phyloP scores from a whole-genome alignment of 2,329 filamentous ascomycete species.

The Sordariomycetes sp. region DNA sequence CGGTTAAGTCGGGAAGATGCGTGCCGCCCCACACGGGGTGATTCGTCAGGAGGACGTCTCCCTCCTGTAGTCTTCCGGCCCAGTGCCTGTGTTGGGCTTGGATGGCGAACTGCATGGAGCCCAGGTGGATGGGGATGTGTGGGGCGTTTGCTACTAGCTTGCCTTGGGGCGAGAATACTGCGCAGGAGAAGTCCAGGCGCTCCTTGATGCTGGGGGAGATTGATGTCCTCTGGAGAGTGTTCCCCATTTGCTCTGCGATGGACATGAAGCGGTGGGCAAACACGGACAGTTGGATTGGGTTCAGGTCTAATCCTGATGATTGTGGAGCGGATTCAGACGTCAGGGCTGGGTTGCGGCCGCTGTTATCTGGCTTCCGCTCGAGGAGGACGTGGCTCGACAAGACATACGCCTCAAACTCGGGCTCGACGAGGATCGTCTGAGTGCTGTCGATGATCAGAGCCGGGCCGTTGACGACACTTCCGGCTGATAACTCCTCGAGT shows the following conservation, averaged over 20 bases:
- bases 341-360: neutral
- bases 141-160: slow-evolving; percentile 71
- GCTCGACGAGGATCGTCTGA: slow-evolving; percentile 80
- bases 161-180: slow-evolving; percentile 65
- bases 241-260: slow-evolving; percentile 77
- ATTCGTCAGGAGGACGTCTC: slow-evolving; percentile 75
- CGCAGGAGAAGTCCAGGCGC: slow-evolving; percentile 72
- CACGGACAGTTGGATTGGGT: slow-evolving; percentile 69
- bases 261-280: slow-evolving; percentile 80
- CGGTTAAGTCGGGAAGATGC: slow-evolving; percentile 72
- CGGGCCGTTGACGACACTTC: neutral
- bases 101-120: slow-evolving; percentile 75
- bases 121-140: slow-evolving; percentile 70
- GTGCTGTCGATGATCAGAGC: neutral
- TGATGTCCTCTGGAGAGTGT: slow-evolving; percentile 68
- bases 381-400: slow-evolving; percentile 84
- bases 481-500: neutral
- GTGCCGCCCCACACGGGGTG: slow-evolving; percentile 77
- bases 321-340: neutral
- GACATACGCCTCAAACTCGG: slow-evolving; percentile 59
- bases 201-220: slow-evolving; percentile 78
- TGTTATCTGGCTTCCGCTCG: slow-evolving; percentile 46
- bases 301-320: slow-evolving; percentile 15
- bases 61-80: slow-evolving; percentile 64
- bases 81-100: slow-evolving; percentile 69